Percentiles rank a stretch among this genome's conserved stretches.
Conservation (phyloP, 352 stramenopile genomes). For the Phytophthora hibernalis region DNA sequence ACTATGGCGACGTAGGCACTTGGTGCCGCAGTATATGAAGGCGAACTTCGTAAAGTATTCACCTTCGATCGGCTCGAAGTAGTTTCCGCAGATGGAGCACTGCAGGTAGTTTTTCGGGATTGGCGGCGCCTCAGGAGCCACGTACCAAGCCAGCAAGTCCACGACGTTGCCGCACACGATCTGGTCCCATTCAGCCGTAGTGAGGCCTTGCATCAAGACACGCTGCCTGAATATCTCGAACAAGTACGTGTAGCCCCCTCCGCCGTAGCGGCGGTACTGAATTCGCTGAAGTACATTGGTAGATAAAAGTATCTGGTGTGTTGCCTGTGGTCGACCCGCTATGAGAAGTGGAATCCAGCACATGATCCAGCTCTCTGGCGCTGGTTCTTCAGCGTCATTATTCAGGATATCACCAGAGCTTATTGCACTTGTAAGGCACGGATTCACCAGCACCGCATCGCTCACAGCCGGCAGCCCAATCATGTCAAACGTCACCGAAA, state of each 20-base stretch:
- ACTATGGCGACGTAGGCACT: slow-evolving; percentile 83
- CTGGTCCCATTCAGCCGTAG: slow-evolving; percentile 46
- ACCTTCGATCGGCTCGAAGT: slow-evolving; percentile 85
- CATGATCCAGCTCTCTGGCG: slow-evolving; percentile 51
- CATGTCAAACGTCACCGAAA: slow-evolving; percentile 71
- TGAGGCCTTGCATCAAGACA: slow-evolving; percentile 43
- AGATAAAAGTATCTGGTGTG: slow-evolving; percentile 61
- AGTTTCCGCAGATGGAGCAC: slow-evolving; percentile 76
- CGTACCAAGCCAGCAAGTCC: slow-evolving; percentile 68
- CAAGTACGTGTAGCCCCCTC: slow-evolving; percentile 70
- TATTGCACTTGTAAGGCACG: slow-evolving; percentile 10
- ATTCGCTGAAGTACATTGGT: slow-evolving; percentile 69
- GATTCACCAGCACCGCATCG: slow-evolving; percentile 55
- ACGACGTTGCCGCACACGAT: slow-evolving; percentile 56
- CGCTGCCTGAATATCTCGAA: slow-evolving; percentile 57
- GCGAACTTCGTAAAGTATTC: slow-evolving; percentile 90
- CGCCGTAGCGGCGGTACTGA: slow-evolving; percentile 75
- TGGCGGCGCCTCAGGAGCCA: slow-evolving; percentile 50
- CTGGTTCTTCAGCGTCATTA: slow-evolving; percentile 34
- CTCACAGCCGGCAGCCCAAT: slow-evolving; percentile 71
- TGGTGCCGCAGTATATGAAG: slow-evolving; percentile 85
- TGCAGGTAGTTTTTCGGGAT: slow-evolving; percentile 78
- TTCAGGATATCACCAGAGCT: neutral
- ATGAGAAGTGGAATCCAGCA: slow-evolving; percentile 42
- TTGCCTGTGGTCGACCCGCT: neutral